Evolutionary conservation across 176 grass and related monocot species (phyloP), one percentile per base, ranked within the genome.

Genomic region (Miscanthus lutarioriparius): DNA sequence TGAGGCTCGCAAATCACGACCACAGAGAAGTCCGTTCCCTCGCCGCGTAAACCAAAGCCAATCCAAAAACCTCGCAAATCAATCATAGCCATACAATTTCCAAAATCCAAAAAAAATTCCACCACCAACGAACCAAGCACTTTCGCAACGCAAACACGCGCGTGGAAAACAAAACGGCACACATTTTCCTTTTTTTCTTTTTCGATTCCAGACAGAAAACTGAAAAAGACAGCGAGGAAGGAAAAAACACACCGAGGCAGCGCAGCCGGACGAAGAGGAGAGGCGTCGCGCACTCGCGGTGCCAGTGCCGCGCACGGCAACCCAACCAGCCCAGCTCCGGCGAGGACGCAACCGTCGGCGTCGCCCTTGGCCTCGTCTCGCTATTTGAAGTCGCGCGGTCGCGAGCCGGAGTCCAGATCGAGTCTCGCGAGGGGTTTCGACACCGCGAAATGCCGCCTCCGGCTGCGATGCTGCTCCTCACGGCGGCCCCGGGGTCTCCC

Each of bases 271-370:
- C 69, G 67, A 85, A 58, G 67, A 85, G 58, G 38, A 35, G 51
- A 61, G 66, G 54, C 62, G 77, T 38, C 2, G 74, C 64, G 64
- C 1, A 30, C 56, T 64, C 28, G 64, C 58, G 45, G 87, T 20
- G 75, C 41, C 30, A 49, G 87, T 68, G 76, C 20, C 49, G 38
- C 70, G 78, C 88, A 90, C 80, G 88, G 88, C 84, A 85, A 75
- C 86, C 58, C 68, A 66, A 30, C 38, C 38, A 36, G 64, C 37
- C 20, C 64, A 58, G 56, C 73, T 19, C 83, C 79, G 83, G 78
- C 83, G 88, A 82, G 74, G 65, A 64, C 80, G 56, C 77, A 17
- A 39, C 75, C 19, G 33, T 64, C 12, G 5, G 2, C 37, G 8
- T 8, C 64, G 10, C 3, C 22, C 64, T 30, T 62, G 58, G 58